These are phyloP conservation scores for Mycena chlorophos DNA, from an alignment of 768 basidiomycete species.

Conservation along the genomic window DNA sequence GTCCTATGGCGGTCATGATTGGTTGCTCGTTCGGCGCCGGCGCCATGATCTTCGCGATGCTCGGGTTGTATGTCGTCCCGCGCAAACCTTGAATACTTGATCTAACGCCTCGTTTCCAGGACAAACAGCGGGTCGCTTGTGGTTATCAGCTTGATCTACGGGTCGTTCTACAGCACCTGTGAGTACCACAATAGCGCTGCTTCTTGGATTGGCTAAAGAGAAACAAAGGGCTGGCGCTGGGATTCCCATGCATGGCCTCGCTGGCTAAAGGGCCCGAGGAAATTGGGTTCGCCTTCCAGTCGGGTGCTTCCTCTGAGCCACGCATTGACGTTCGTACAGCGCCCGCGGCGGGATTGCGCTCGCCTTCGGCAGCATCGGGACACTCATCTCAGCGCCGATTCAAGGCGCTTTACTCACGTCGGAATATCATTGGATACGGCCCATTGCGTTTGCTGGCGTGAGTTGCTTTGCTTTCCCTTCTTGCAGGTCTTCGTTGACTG, in stretches of 20 bases:
- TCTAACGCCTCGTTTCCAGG: neutral
- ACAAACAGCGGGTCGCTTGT: neutral
- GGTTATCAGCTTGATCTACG: neutral
- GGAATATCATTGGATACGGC: neutral
- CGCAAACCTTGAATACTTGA: neutral
- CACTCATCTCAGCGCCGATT: slow-evolving; percentile 1
- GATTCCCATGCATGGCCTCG: neutral
- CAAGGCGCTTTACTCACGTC: neutral
- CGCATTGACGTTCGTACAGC: neutral
- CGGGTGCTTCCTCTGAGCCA: neutral
- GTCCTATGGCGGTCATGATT: neutral
- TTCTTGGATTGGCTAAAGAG: neutral
- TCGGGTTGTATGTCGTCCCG: neutral
- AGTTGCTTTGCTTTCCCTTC: no score
- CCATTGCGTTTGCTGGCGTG: slow-evolving; percentile 1
- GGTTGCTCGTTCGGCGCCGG: neutral
- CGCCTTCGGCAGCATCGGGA: neutral
- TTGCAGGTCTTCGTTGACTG: neutral
- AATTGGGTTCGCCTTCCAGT: slow-evolving; percentile 1
- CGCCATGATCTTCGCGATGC: slow-evolving; percentile 1
- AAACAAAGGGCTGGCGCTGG: neutral
- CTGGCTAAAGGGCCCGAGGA: neutral
- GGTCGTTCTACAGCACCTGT: neutral
- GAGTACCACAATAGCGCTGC: neutral
- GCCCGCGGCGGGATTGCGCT: slow-evolving; percentile 1